Base-by-base conservation (phyloP, 257 asterid genomes). In the Jasminum sambac region DNA sequence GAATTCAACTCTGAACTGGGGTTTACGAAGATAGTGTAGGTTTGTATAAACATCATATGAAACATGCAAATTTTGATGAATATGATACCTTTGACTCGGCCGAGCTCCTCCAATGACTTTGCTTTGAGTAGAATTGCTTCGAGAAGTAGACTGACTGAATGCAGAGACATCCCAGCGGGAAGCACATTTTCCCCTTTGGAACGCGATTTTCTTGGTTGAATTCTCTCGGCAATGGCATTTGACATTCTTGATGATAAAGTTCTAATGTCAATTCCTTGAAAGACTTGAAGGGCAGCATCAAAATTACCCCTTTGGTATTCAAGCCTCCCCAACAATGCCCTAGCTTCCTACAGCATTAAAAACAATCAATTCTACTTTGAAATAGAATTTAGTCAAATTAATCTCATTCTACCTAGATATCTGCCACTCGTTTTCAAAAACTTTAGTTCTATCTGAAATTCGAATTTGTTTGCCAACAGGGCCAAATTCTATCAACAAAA, bases 281-380 rank as follows among this genome's bases (percentile, higher is more conserved):
- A 92, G 21, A 92, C 98, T 82, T 90, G 97, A 73, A 92, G 97
- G 58, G 98, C 98, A 25, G 91, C 98, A 82, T 88, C 98, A 69
- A 77, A 90, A 77, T 92, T 92, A 19, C 98, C 98, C 60, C 90
- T 92, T 71, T 92, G 98, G 71, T 84, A 92, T 63, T 92, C 98
- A 57, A 92, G 96, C 76, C 97, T 86, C 73, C 97, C 98, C 82
- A 92, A 46, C 81, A 90, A 79, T 10, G 98, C 98, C 81, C 98
- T 87, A 62, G 97, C 98, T 84, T 92, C 98, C 98, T 92, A 78
- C 64, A 73, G 78, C 57, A 65, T 57, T 46, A 25, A 67, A 19
- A 34, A 66, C 34, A 30, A 30, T 30, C 36, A 30, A 30, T 30
- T 30, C 36, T 30, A 30, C 4, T 30, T 30, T 4, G 4, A 30